A percentile compares a stretch with the other conserved stretches of the same genome.
These are phyloP conservation scores for Wickerhamomyces alni DNA, from an alignment of 805 yeast species.

Conservation along the genomic window DNA sequence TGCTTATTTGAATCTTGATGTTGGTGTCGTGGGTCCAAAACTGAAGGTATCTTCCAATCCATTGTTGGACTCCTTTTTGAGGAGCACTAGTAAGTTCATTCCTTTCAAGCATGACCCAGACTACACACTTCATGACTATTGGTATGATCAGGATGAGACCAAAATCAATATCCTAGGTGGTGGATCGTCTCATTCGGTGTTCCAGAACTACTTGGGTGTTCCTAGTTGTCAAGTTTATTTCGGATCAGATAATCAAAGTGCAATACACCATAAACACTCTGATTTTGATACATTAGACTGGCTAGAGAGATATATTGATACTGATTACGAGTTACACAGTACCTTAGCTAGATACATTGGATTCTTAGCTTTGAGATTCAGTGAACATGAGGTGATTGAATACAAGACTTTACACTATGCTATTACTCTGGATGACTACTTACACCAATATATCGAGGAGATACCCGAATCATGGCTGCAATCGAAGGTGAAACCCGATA, in stretches of 20 bases:
- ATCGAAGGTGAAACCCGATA: constrained; percentile 2
- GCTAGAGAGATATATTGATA: constrained; percentile 47
- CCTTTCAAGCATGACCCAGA: constrained; percentile 33
- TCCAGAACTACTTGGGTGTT: constrained; percentile 62
- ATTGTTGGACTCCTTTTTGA: constrained; percentile 40
- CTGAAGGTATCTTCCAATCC: constrained; percentile 50
- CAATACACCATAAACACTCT: constrained; percentile 49
- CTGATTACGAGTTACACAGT: constrained; percentile 46
- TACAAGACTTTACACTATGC: constrained; percentile 44
- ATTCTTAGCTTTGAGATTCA: constrained; percentile 42
- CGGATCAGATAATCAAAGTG: constrained; percentile 23
- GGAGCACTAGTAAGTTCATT: constrained; percentile 40
- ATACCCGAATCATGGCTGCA: constrained; percentile 28
- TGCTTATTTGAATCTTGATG: constrained; percentile 46
- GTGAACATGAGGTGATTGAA: constrained; percentile 52
- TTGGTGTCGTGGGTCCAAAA: constrained; percentile 45
- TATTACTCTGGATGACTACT: constrained; percentile 33
- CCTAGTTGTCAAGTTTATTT: constrained; percentile 53
- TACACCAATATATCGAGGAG: constrained; percentile 17
- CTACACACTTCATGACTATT: constrained; percentile 41
- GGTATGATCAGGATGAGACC: constrained; percentile 31
- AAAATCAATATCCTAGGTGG: constrained; percentile 39
- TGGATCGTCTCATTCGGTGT: constrained; percentile 51
- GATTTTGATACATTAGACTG: constrained; percentile 53
- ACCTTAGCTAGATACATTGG: constrained; percentile 57